These are phyloP conservation scores for Discostella stelligeroides DNA, from an alignment of 108 stramenopile genomes.

Conservation along the genomic window DNA sequence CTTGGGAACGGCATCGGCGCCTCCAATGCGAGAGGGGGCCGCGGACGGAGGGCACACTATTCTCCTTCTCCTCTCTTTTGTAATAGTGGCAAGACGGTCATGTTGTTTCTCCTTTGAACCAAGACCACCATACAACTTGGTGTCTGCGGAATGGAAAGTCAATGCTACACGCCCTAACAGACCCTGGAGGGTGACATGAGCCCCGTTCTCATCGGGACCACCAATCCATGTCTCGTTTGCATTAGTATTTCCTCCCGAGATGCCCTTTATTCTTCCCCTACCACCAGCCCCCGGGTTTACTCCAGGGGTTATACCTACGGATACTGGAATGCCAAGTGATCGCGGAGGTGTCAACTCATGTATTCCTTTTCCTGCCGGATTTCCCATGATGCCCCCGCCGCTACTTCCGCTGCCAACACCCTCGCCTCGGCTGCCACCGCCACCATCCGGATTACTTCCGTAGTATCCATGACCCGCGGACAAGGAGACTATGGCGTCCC, in stretches of 20 bases:
- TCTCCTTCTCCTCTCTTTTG: slow-evolving; percentile 20
- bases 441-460: slow-evolving; percentile 55
- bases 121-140: slow-evolving; percentile 7
- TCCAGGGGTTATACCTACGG: slow-evolving; percentile 47
- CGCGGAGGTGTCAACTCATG: slow-evolving; percentile 36
- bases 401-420: slow-evolving; percentile 19
- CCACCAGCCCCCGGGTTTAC: slow-evolving; percentile 15
- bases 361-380: background rate
- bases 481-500: slow-evolving; percentile 65
- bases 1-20: slow-evolving; percentile 69
- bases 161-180: slow-evolving; percentile 28
- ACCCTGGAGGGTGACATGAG: slow-evolving; percentile 39
- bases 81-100: background rate
- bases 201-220: slow-evolving; percentile 24
- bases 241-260: background rate
- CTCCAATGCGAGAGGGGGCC: slow-evolving; percentile 58
- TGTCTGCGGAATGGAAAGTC: slow-evolving; percentile 47
- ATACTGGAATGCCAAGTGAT: slow-evolving; percentile 43
- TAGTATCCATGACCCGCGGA: slow-evolving; percentile 76
- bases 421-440: slow-evolving; percentile 61
- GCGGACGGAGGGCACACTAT: slow-evolving; percentile 51
- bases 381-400: slow-evolving; percentile 25
- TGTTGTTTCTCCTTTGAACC: slow-evolving; percentile 10
- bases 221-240: slow-evolving; percentile 44
- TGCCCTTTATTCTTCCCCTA: background rate